A percentile compares a stretch with the other conserved stretches of the same genome.
Conservation (phyloP, 1,284 basidiomycete species). For the Ustilago curta region DNA sequence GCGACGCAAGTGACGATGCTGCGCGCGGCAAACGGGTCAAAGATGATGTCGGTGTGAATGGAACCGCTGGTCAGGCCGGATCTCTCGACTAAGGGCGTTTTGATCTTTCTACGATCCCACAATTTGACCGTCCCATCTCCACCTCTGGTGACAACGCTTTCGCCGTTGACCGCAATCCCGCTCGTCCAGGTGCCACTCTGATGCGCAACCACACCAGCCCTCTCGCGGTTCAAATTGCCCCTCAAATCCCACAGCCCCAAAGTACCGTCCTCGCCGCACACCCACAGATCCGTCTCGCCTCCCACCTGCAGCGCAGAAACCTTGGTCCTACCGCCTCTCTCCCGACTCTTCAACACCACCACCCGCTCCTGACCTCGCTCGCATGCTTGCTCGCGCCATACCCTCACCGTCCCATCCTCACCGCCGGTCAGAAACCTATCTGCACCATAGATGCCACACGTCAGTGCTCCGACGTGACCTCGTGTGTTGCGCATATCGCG, state of each 20-base stretch:
- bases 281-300: conserved; percentile 37
- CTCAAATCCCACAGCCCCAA: conserved; percentile 92
- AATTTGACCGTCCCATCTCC: conserved; percentile 95
- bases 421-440: conserved; percentile 89
- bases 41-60: conserved; percentile 89
- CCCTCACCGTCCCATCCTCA: conserved; percentile 94
- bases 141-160: conserved; percentile 80
- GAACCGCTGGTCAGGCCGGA: conserved; percentile 81
- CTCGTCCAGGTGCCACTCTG: conserved; percentile 83
- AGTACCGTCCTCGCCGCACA: conserved; percentile 86
- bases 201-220: conserved; percentile 88
- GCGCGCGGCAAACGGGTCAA: conserved; percentile 86
- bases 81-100: conserved; percentile 80
- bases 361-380: conserved; percentile 81
- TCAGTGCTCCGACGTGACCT: conserved; percentile 92
- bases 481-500: conserved; percentile 97
- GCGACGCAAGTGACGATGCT: conserved; percentile 81
- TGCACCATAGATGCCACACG: conserved; percentile 86
- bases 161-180: conserved; percentile 82
- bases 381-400: conserved; percentile 91
- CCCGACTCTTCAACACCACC: conserved; percentile 95
- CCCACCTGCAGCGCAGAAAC: conserved; percentile 74
- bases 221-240: conserved; percentile 84
- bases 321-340: conserved; percentile 92
- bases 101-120: conserved; percentile 91